Evolutionary conservation across 768 basidiomycete genomes (phyloP).

Genomic region (Kwoniella botswanensis): DNA sequence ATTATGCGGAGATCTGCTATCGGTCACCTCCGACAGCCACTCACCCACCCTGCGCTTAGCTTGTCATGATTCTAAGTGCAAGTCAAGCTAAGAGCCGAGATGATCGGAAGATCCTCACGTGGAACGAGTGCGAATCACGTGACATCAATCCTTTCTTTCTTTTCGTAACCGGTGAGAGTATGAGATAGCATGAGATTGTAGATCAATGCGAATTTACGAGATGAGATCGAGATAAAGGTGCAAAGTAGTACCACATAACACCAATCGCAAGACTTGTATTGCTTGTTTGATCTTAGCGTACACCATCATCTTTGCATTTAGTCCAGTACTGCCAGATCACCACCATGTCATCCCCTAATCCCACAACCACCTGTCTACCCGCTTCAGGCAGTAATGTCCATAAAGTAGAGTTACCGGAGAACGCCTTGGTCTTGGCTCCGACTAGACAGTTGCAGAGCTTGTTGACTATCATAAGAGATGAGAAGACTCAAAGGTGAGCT

Average conservation of each 20-base stretch:
- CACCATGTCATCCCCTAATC: conserved; percentile 39
- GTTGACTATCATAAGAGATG: conserved; percentile 92
- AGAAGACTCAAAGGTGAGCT: conserved; percentile 70
- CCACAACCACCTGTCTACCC: conserved; percentile 38
- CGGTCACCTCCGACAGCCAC: conserved; percentile 6
- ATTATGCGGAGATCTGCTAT: conserved; percentile 1
- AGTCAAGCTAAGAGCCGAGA: neutral
- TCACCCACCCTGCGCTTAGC: neutral
- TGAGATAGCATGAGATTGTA: neutral
- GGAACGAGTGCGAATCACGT: neutral
- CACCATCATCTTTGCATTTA: too few relatives aligned
- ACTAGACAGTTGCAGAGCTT: conserved; percentile 93
- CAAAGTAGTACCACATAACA: too few relatives aligned
- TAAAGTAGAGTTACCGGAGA: conserved; percentile 66
- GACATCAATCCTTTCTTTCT: neutral
- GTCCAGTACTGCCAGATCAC: too few relatives aligned
- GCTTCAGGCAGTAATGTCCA: conserved; percentile 50
- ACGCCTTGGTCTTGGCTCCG: conserved; percentile 85
- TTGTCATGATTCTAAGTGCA: neutral
- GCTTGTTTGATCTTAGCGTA: too few relatives aligned
- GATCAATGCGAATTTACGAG: neutral
- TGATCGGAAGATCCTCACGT: neutral
- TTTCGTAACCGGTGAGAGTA: neutral
- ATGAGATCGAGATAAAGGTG: neutral
- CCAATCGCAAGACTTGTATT: too few relatives aligned